Evolutionary conservation across 2,329 filamentous ascomycete genomes (phyloP).

Genomic region (Ceratocystis variospora): DNA sequence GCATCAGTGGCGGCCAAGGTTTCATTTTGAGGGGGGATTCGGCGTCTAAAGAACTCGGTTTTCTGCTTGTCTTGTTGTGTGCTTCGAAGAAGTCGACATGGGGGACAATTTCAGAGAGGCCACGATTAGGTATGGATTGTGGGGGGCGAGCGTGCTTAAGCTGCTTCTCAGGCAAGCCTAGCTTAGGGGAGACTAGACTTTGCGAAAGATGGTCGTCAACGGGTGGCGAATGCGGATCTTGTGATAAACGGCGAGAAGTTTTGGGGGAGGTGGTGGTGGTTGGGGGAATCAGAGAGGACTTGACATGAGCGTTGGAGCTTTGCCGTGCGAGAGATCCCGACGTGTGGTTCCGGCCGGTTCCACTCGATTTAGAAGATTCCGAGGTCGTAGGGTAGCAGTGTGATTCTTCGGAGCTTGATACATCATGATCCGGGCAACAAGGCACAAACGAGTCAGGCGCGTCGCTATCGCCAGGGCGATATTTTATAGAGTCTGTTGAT

Average conservation of each 20-base stretch:
- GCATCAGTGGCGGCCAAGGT: conserved; percentile 1
- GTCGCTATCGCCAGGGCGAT: not conserved
- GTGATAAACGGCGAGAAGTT: conserved; percentile 20
- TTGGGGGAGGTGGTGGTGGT: conserved; percentile 6
- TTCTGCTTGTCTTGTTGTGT: conserved; percentile 4
- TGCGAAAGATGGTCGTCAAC: conserved; percentile 25
- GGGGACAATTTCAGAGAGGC: conserved; percentile 9
- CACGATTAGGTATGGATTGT: conserved; percentile 3
- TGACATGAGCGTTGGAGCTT: conserved; percentile 22
- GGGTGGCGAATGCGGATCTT: conserved; percentile 24
- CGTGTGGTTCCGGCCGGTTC: conserved; percentile 1
- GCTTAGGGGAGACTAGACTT: conserved; percentile 25
- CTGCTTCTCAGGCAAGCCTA: conserved; percentile 16
- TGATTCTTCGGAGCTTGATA: not conserved
- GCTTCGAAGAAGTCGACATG: conserved; percentile 11
- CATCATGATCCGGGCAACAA: not conserved
- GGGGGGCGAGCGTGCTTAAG: conserved; percentile 10
- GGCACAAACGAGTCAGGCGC: not conserved
- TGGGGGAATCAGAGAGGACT: conserved; percentile 17
- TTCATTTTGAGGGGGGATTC: not conserved
- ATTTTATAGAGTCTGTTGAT: not conserved
- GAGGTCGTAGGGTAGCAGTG: not conserved
- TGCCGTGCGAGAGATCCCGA: conserved; percentile 17
- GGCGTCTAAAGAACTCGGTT: conserved; percentile 1
- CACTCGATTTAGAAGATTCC: conserved; percentile 6